Percentiles rank a stretch among this genome's conserved stretches.
Evolutionary conservation across 108 stramenopile species (phyloP).

Genomic region (Fragilaria crotonensis): DNA sequence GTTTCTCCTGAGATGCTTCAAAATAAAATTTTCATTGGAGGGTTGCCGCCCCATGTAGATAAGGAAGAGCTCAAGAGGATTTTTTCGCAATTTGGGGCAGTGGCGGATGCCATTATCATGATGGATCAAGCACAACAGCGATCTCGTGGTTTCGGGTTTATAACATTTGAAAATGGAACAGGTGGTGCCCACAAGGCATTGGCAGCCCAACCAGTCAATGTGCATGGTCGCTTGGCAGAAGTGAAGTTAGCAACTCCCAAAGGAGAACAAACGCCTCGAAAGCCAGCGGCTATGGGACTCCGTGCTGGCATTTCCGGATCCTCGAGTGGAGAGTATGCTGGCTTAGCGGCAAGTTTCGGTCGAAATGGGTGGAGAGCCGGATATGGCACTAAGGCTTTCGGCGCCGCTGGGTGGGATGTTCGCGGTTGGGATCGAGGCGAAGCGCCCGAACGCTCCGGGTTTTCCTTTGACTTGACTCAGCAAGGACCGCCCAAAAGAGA

Average conservation of each 20-base stretch:
- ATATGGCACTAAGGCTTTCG: constrained; percentile 79
- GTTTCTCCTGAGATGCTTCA: constrained; percentile 56
- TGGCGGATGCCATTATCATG: constrained; percentile 82
- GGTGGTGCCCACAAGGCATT: constrained; percentile 70
- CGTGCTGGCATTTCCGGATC: constrained; percentile 51
- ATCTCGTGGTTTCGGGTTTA: constrained; percentile 87
- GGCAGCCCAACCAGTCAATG: constrained; percentile 65
- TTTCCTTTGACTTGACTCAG: constrained; percentile 63
- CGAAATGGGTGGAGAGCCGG: constrained; percentile 83
- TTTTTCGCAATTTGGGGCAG: constrained; percentile 79
- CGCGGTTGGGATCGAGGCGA: constrained; percentile 65
- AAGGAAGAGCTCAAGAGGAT: constrained; percentile 72
- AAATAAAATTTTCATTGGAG: constrained; percentile 56
- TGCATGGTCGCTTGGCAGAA: constrained; percentile 73
- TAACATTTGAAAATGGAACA: constrained; percentile 78
- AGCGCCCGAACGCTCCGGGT: constrained; percentile 59
- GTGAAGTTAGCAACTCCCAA: constrained; percentile 85
- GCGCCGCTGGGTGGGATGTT: constrained; percentile 73
- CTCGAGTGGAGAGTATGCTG: constrained; percentile 67
- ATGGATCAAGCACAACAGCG: constrained; percentile 68
- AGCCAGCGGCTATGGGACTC: constrained; percentile 39
- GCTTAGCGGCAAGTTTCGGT: constrained; percentile 74
- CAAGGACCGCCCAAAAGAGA: constrained; percentile 1
- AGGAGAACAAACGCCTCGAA: constrained; percentile 45
- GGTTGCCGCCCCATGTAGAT: constrained; percentile 70